phyloP scores from a whole-genome alignment of 2,329 filamentous ascomycete genomes.

The Nemania sp. region DNA sequence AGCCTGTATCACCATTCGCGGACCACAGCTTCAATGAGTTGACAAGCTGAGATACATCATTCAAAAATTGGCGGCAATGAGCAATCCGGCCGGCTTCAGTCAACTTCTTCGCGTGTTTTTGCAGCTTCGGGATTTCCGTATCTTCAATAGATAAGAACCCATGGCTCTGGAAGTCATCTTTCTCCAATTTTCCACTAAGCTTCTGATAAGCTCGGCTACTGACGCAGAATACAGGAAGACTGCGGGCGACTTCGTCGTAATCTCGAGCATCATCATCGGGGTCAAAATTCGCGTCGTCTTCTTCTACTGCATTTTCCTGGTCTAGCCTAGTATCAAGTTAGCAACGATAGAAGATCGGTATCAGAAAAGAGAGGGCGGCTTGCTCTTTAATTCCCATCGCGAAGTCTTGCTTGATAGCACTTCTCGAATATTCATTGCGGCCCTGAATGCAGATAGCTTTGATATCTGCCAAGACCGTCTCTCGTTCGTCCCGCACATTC shows the following conservation, averaged over 20 bases:
- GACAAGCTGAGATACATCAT: constrained; percentile 52
- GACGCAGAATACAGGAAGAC: constrained; percentile 66
- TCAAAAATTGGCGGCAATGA: constrained; percentile 54
- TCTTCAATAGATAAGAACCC: constrained; percentile 57
- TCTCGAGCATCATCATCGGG: constrained; percentile 58
- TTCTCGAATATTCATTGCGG: constrained; percentile 59
- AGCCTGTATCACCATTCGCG: constrained; percentile 12
- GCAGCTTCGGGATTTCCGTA: constrained; percentile 62
- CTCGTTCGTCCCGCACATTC: constrained; percentile 33
- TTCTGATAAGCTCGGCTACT: constrained; percentile 66
- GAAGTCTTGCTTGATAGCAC: constrained; percentile 60
- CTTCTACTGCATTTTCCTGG: constrained; percentile 53
- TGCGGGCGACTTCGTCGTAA: constrained; percentile 58
- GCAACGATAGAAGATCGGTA: no score
- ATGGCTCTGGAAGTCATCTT: constrained; percentile 51
- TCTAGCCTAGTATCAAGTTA: constrained; percentile 48
- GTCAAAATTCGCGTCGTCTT: constrained; percentile 58
- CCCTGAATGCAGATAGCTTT: constrained; percentile 52
- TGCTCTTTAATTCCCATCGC: constrained; percentile 60
- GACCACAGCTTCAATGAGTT: constrained; percentile 50
- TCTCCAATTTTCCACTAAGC: constrained; percentile 56
- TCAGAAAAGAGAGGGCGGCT: constrained; percentile 24
- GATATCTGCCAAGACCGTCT: constrained; percentile 36
- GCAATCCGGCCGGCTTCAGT: constrained; percentile 49
- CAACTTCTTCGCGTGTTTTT: constrained; percentile 60